These are phyloP conservation scores for Stagonosporopsis cucurbitacearum DNA, from an alignment of 2,329 filamentous ascomycete genomes.

Conservation along the genomic window DNA sequence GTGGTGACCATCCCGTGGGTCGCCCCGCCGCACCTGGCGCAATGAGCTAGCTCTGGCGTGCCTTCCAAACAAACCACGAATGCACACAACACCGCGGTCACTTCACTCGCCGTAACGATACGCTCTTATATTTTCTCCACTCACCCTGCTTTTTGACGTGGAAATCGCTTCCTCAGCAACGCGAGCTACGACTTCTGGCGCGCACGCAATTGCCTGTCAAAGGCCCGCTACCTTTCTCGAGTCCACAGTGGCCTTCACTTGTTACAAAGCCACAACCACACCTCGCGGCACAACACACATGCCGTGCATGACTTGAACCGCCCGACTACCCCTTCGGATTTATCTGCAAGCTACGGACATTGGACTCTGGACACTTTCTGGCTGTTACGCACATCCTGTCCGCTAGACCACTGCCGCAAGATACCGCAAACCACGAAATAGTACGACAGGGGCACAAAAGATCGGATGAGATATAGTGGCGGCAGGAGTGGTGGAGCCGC, in stretches of 20 bases:
- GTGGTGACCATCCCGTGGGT: conserved; percentile 3
- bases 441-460: background rate
- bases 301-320: background rate
- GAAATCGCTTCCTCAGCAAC: background rate
- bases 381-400: background rate
- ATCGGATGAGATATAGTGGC: conserved; percentile 10
- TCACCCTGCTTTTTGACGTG: background rate
- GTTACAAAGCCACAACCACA: background rate
- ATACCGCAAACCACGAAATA: background rate
- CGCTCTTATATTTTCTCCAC: background rate
- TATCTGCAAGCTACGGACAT: background rate
- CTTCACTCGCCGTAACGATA: background rate
- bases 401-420: background rate
- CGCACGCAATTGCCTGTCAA: background rate
- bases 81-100: conserved; percentile 3
- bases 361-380: background rate
- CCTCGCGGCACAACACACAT: background rate
- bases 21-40: conserved; percentile 5
- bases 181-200: background rate
- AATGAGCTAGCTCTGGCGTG: conserved; percentile 7
- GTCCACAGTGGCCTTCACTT: background rate
- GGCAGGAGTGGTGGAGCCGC: conserved; percentile 19
- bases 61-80: background rate
- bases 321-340: background rate
- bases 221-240: background rate